phyloP scores from a whole-genome alignment of 2,329 filamentous ascomycete genomes.

The Chaetothyriales sp. region DNA sequence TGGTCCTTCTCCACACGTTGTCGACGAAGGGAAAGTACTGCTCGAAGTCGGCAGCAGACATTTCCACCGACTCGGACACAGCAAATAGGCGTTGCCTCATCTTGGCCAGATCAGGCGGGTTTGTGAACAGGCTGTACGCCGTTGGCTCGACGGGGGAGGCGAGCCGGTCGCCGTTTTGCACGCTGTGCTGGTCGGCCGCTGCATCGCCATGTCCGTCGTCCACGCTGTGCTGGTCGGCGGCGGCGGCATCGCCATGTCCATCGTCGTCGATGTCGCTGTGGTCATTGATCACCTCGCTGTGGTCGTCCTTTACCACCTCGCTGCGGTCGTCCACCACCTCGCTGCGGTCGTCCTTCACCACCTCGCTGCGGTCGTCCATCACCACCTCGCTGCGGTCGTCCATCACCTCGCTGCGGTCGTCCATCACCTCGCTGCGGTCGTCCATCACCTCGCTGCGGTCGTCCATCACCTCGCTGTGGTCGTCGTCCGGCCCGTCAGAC shows the following conservation, averaged over 20 bases:
- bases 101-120: constrained; percentile 30
- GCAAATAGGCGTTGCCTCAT: constrained; percentile 34
- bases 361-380: constrained; percentile 8
- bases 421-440: constrained; percentile 7
- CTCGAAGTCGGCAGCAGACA: constrained; percentile 33
- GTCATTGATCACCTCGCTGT: too few relatives aligned
- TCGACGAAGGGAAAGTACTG: constrained; percentile 37
- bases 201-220: constrained; percentile 6
- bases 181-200: constrained; percentile 5
- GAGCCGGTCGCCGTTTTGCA: constrained; percentile 7
- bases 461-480: constrained; percentile 1
- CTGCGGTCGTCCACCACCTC: too few relatives aligned
- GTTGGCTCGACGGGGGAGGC: constrained; percentile 7
- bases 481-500: constrained; percentile 2
- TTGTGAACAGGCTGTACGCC: constrained; percentile 25
- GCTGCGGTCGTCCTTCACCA: too few relatives aligned
- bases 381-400: constrained; percentile 8
- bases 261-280: too few relatives aligned
- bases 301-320: too few relatives aligned
- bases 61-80: constrained; percentile 33
- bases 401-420: constrained; percentile 7
- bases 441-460: constrained; percentile 2
- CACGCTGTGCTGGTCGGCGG: too few relatives aligned
- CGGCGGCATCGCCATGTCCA: too few relatives aligned
- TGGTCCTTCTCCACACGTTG: constrained; percentile 38